phyloP scores from a whole-genome alignment of 1,284 basidiomycete species.

The Trametes hirsuta region DNA sequence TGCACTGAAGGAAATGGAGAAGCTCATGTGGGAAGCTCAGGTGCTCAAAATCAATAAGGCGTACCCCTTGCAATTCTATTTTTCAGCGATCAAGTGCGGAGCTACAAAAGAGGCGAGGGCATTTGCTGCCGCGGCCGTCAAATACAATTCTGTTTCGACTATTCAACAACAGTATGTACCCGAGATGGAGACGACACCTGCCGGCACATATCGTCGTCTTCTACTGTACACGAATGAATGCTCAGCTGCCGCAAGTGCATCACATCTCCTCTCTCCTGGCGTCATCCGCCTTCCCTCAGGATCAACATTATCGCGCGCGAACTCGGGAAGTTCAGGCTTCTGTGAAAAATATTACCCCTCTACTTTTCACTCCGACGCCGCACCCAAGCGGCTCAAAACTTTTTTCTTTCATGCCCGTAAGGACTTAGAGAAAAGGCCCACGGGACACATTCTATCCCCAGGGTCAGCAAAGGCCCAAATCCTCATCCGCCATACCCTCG shows the following conservation, averaged over 20 bases:
- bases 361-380: too few relatives aligned
- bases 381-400: too few relatives aligned
- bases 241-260: neutral
- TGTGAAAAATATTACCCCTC: too few relatives aligned
- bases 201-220: conserved; percentile 12
- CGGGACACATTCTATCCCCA: too few relatives aligned
- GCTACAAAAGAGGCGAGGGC: conserved; percentile 4
- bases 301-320: neutral
- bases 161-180: neutral
- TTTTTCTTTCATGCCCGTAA: too few relatives aligned
- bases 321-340: too few relatives aligned
- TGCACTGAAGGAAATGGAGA: conserved; percentile 11
- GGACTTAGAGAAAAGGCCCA: too few relatives aligned
- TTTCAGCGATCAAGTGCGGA: conserved; percentile 1
- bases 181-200: conserved; percentile 6
- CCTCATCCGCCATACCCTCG: too few relatives aligned
- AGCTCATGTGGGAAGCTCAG: neutral
- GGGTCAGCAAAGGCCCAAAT: too few relatives aligned
- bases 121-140: conserved; percentile 1
- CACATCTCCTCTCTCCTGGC: neutral
- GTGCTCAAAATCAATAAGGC: conserved; percentile 21
- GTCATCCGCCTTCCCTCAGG: neutral
- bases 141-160: neutral
- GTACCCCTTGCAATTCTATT: conserved; percentile 12
- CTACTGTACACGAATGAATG: conserved; percentile 6